Evolutionary conservation across 169 alveolate species (phyloP), one percentile per base, ranked within the genome.

Genomic region (Plasmodium malariae): DNA sequence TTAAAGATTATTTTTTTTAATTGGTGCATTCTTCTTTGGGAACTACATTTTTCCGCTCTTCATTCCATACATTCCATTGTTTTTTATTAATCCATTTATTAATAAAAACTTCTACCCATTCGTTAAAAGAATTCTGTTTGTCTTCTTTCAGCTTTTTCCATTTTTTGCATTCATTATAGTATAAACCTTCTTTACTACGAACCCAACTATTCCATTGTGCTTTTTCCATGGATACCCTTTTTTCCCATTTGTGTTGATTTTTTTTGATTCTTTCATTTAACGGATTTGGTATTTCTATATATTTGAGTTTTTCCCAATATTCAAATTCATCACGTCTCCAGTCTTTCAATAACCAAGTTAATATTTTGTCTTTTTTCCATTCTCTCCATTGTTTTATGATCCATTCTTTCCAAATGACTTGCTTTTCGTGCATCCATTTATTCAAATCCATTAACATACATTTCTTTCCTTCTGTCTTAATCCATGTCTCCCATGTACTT

Each of bases 321-420:
- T 67, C 74, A 37, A n/a, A 67, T 67, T 67, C 74, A 28, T 67
- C 43, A 34, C 74, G 51, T 26, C 74, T 67, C 74, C 74, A 67
- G 36, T 67, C 74, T 67, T 67, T 67, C 43, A 32, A 32, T 37
- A 67, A 34, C 74, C 74, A 67, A 7, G 74, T 67, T 26, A 3
- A 26, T 19, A 67, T 67, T 67, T 67, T 67, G 0, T 37, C 74
- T 49, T 37, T 19, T 48, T 67, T 67, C 74, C 74, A 67, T 67
- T 67, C 28, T 12, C 19, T 49, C 74, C 74, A 67, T 36, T 37
- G 26, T 67, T 67, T 32, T 17, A 67, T 14, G 36, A 67, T 21
- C 74, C 74, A 67, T 14, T 43, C 43, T 32, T 21, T 14, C 34
- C 43, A 67, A 34, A 32, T 9, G 17, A 26, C 14, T 32, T 26